Evolutionary conservation across 2,329 filamentous ascomycete genomes (phyloP), one percentile per base, ranked within the genome.

Genomic region (Moelleriella libera): DNA sequence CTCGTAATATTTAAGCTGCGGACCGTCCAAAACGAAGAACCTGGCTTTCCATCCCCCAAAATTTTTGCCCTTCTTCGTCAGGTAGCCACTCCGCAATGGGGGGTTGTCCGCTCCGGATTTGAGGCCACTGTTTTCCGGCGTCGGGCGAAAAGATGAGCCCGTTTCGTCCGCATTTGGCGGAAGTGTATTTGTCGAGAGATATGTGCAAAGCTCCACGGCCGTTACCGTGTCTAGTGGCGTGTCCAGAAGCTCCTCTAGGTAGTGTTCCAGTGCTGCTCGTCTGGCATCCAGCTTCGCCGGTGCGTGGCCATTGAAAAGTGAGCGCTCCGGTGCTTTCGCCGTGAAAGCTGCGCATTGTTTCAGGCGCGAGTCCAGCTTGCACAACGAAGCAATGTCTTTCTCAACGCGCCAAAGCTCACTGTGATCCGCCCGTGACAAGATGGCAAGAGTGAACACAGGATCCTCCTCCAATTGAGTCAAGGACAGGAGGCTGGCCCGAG

Each of bases 41-140:
- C 78, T 68, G 9, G 88, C 89, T 66, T 98, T 98, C 92, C 92
- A 98, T 45, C 92, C 92, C 46, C 92, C 92, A 67, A 98, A 98
- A 59, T 97, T 97, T 72, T 98, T 98, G 45, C 92, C 92, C 55
- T 86, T 80, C 69, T 98, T 98, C 2, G 92, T 97, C 45, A 98
- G 69, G 63, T 97, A 98, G 7, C 92, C 92, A 59, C 82, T 89
- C 59, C 87, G 88, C 50, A 82, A 74, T 7, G 83, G 80, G 45
- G 81, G 78, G 4, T 80, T 79, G 55, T 82, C 78, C 5, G 78
- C 72, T 0, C 80, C 77, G 4, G 69, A 67, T 58, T 61, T 47
- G 60, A 62, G 41, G 62, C 65, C 51, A 31, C 52, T 61, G 3
- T 49, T 53, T 45, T 62, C 61, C 4, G 54, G 50, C 12, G 49